Conservation (phyloP, 225 moss, liverwort and hornwort genomes). For the Polytrichum commune region DNA sequence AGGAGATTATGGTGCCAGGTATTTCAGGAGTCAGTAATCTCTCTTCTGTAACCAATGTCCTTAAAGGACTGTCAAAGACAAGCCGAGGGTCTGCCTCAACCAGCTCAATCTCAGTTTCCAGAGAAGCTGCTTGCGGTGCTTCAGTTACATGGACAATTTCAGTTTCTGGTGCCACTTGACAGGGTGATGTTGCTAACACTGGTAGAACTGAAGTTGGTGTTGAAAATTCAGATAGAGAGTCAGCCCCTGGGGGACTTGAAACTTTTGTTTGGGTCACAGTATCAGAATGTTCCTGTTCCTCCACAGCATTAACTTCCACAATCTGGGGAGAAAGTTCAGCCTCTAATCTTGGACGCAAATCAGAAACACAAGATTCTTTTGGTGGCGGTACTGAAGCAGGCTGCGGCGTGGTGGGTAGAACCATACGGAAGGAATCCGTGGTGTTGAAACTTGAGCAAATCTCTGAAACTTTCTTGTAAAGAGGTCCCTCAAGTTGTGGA, state of each 20-base stretch:
- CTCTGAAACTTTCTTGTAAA: conserved; percentile 27
- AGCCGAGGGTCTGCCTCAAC: conserved; percentile 51
- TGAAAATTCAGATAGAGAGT: conserved; percentile 13
- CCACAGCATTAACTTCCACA: conserved; percentile 11
- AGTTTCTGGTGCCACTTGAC: conserved; percentile 1
- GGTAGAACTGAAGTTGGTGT: conserved; percentile 14
- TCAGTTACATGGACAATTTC: background rate
- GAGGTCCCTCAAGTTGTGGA: conserved; percentile 21
- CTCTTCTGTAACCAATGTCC: conserved; percentile 15
- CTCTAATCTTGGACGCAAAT: conserved; percentile 10
- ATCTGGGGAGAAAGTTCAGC: conserved; percentile 15
- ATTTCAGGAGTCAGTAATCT: conserved; percentile 14
- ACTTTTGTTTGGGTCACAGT: conserved; percentile 9
- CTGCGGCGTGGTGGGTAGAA: conserved; percentile 19
- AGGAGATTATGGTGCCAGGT: conserved; percentile 20
- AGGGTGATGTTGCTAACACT: background rate
- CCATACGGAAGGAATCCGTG: conserved; percentile 2
- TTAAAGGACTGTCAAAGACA: conserved; percentile 27
- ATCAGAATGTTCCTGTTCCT: conserved; percentile 7
- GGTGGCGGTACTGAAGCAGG: conserved; percentile 19
- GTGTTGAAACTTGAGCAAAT: conserved; percentile 9
- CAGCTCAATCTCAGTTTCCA: conserved; percentile 30
- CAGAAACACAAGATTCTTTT: background rate
- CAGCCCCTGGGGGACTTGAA: conserved; percentile 18
- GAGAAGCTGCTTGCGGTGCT: conserved; percentile 8